Percentiles rank a stretch among this genome's conserved stretches.
Evolutionary conservation across 257 asterid genomes (phyloP).

Genomic region (Gynochthodes officinalis): DNA sequence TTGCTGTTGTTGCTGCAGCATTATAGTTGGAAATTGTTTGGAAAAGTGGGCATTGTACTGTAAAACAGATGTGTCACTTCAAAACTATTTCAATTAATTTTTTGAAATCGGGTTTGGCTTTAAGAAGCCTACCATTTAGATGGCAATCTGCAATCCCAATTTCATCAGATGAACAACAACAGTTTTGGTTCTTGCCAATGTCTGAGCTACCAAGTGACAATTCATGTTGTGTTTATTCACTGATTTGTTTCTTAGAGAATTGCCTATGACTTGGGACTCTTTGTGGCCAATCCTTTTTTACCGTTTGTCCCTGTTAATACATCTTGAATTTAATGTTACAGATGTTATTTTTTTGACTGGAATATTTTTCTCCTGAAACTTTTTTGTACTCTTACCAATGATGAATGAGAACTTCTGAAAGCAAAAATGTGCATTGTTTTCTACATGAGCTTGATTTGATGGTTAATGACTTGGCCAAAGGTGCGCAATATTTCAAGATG

Average conservation of each 20-base stretch:
- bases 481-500: conserved; percentile 96
- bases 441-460: conserved; percentile 18
- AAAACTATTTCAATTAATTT: not conserved
- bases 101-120: not conserved
- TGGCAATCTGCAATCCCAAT: not conserved
- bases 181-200: not conserved
- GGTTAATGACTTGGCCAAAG: conserved; percentile 39
- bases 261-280: not conserved
- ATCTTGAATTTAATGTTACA: not conserved
- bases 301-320: not conserved
- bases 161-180: not conserved
- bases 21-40: not conserved
- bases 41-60: not conserved
- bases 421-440: not conserved
- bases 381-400: not conserved
- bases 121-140: not conserved
- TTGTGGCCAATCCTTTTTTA: not conserved
- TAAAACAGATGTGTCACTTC: not conserved
- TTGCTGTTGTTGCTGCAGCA: too few relatives aligned
- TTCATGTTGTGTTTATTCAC: not conserved
- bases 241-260: not conserved
- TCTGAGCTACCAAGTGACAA: not conserved
- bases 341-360: not conserved
- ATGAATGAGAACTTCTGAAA: not conserved
- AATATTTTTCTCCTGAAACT: not conserved